Percentiles rank a stretch among this genome's conserved stretches.
Conservation (phyloP, 805 yeast genomes). For the Saturnispora ahearnii region DNA sequence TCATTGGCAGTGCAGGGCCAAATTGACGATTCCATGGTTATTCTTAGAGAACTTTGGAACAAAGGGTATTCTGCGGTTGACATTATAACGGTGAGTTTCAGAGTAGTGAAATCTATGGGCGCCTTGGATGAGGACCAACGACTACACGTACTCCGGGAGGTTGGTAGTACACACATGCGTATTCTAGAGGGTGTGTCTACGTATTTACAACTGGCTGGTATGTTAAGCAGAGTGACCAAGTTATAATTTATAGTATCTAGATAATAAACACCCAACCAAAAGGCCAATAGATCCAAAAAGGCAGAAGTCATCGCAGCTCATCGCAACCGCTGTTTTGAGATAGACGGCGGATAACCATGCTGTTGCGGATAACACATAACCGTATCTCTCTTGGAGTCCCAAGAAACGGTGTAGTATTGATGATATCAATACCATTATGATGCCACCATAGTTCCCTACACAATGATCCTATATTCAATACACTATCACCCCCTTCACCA, state of each 20-base stretch:
- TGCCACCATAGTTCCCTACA: too few species aligned
- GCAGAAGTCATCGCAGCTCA: conserved; percentile 1
- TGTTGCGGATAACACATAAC: neutral
- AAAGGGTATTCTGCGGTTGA: conserved; percentile 93
- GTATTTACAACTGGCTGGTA: conserved; percentile 75
- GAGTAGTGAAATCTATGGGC: conserved; percentile 65
- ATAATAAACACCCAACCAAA: neutral
- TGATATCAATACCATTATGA: too few species aligned
- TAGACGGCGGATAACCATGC: neutral
- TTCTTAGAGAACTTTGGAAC: conserved; percentile 65
- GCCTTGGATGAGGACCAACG: conserved; percentile 54
- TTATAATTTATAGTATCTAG: neutral
- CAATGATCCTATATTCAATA: too few species aligned
- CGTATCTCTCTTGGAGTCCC: neutral
- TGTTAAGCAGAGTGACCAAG: conserved; percentile 31
- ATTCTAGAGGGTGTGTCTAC: conserved; percentile 89
- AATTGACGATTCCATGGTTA: conserved; percentile 57
- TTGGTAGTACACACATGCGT: conserved; percentile 88
- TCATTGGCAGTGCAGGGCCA: conserved; percentile 24
- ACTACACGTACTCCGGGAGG: conserved; percentile 71
- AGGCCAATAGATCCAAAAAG: neutral
- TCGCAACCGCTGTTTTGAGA: neutral
- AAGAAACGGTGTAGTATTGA: neutral
- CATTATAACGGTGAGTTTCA: conserved; percentile 81
- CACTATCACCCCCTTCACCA: too few species aligned